Evolutionary conservation across 176 grass and related monocot species (phyloP), one percentile per base, ranked within the genome.

Genomic region (Poa annua): DNA sequence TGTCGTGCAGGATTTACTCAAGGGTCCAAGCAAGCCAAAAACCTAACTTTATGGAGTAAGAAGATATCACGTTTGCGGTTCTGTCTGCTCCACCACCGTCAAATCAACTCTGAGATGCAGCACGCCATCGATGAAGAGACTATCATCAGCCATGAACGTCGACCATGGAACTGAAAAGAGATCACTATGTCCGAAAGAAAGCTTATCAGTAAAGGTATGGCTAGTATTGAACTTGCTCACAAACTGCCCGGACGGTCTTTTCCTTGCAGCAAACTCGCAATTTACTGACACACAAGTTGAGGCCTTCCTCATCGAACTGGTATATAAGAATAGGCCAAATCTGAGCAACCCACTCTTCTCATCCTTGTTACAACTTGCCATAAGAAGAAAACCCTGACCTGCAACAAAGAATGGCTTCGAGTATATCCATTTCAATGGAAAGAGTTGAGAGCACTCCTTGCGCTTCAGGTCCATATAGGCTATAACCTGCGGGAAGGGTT

Each of bases 401-500:
- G 61, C 61, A 32, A 64, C 5, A 64, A 33, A 25, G 26, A 64
- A 64, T 16, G 61, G 25, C 1, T 33, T 4, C 25, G 61, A 64
- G 26, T 16, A 2, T 64, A 64, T 64, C 26, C 2, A 12, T 33
- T 64, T 2, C 7, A 5, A 64, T 0, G 26, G 25, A 7, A 33
- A 33, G 61, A 64, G 26, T 33, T 64, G 1, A 25, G 61, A 64
- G 61, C 61, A 29, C 29, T 64, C 61, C 25, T 64, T 26, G 6
- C 25, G 61, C 61, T 64, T 64, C 61, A 64, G 26, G 0, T 64
- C 61, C 61, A 64, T 64, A 26, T 64, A 64, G 6, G 5, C 61
- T 33, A 64, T 64, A 64, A 64, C 61, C 61, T 64, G 26, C 16
- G 61, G 61, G 26, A 12, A 64, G 61, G 61, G 25, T 64, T 64